phyloP scores from a whole-genome alignment of 345 rosid species.

The Pugionium cornutum region DNA sequence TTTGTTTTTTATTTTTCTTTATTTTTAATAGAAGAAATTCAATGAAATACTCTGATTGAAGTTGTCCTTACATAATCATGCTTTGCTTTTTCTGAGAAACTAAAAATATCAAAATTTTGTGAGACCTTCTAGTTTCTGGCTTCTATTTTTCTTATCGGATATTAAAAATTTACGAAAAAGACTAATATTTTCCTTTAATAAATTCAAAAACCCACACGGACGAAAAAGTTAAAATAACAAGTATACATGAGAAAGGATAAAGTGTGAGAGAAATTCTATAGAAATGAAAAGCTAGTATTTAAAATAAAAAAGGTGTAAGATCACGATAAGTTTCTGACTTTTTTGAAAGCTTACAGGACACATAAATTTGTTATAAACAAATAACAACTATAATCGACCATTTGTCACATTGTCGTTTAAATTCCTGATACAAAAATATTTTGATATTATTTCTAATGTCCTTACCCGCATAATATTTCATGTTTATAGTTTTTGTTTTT shows the following conservation, averaged over 20 bases:
- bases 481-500: neutral
- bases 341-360: neutral
- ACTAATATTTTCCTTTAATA: neutral
- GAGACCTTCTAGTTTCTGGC: too few relatives aligned
- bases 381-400: neutral
- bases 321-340: neutral
- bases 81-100: too few relatives aligned
- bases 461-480: neutral
- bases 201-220: slow-evolving; percentile 6
- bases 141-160: neutral
- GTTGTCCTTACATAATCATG: too few relatives aligned
- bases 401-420: slow-evolving; percentile 11
- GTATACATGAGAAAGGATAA: neutral
- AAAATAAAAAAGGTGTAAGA: neutral
- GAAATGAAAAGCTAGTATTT: too few relatives aligned
- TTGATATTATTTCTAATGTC: neutral
- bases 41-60: too few relatives aligned
- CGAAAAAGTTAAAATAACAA: neutral
- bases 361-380: neutral
- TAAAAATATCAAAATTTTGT: too few relatives aligned
- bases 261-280: too few relatives aligned
- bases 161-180: neutral
- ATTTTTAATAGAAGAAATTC: too few relatives aligned
- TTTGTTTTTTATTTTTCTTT: too few relatives aligned
- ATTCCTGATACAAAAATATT: neutral